Conservation (phyloP, 164 flowering plant genomes). For the Sextonia rubra region DNA sequence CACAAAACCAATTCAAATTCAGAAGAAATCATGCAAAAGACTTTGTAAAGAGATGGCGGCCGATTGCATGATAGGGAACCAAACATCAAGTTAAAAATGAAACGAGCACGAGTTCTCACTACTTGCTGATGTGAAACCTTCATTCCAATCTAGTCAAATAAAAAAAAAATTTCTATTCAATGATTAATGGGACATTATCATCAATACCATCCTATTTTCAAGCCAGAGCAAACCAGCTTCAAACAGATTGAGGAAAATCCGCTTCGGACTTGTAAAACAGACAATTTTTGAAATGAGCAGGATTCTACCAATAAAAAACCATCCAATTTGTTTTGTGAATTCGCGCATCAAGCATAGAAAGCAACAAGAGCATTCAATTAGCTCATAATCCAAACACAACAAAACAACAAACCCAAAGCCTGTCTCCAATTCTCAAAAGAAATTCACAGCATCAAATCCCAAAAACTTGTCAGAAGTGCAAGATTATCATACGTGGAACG, state of each 20-base stretch:
- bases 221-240: neutral
- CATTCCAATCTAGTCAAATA: too few species aligned
- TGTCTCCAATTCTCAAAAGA: neutral
- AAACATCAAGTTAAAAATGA: too few species aligned
- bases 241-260: neutral
- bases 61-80: too few species aligned
- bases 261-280: neutral
- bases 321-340: too few species aligned
- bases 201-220: too few species aligned
- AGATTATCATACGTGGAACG: slow-evolving; percentile 48
- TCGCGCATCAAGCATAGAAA: neutral
- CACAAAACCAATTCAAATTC: too few species aligned
- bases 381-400: neutral
- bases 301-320: neutral
- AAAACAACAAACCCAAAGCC: neutral
- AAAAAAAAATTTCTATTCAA: too few species aligned
- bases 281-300: neutral
- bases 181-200: too few species aligned
- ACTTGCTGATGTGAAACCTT: too few species aligned
- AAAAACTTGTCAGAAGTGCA: neutral
- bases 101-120: too few species aligned
- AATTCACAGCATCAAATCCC: neutral
- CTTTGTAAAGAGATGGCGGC: too few species aligned
- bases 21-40: too few species aligned
- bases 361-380: neutral